Evolutionary conservation across 1,284 basidiomycete species (phyloP).

Genomic region (Lentinus polychrous): DNA sequence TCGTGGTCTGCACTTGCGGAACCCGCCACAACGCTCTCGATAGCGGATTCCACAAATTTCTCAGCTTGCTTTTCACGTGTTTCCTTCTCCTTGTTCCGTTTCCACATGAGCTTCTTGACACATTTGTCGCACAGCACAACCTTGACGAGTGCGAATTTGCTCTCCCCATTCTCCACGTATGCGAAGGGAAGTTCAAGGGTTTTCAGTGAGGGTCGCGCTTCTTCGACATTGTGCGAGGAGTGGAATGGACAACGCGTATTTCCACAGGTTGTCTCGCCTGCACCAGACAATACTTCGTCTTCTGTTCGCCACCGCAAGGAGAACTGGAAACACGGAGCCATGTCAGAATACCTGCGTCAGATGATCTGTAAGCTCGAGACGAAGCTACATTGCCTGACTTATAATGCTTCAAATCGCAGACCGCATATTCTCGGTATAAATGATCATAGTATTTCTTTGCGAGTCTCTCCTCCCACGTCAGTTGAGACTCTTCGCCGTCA

Average conservation of each 20-base stretch:
- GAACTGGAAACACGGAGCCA: constrained; percentile 40
- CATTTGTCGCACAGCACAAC: constrained; percentile 78
- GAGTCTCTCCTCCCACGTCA: constrained; percentile 73
- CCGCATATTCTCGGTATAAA: constrained; percentile 85
- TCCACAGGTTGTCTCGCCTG: constrained; percentile 82
- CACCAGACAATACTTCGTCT: constrained; percentile 75
- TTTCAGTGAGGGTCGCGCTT: constrained; percentile 35
- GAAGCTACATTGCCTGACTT: constrained; percentile 77
- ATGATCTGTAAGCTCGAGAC: neutral
- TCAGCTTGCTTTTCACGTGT: constrained; percentile 6
- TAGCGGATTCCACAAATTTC: too few relatives aligned
- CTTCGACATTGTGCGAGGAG: constrained; percentile 23
- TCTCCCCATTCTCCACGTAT: constrained; percentile 72
- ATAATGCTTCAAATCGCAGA: constrained; percentile 92
- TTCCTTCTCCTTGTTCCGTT: constrained; percentile 62
- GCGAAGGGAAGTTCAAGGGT: constrained; percentile 85
- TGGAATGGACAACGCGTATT: constrained; percentile 80
- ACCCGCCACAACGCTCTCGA: too few relatives aligned
- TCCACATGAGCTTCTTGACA: constrained; percentile 80
- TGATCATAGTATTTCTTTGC: constrained; percentile 83
- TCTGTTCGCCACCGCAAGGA: constrained; percentile 90
- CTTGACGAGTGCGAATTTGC: constrained; percentile 82
- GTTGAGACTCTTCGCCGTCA: constrained; percentile 29
- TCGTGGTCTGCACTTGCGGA: too few relatives aligned
- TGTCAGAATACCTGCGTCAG: neutral